A percentile compares a stretch with the other conserved stretches of the same genome.
Evolutionary conservation across 192 early-diverging fungal species (phyloP).

Genomic region (Gigaspora rosea): DNA sequence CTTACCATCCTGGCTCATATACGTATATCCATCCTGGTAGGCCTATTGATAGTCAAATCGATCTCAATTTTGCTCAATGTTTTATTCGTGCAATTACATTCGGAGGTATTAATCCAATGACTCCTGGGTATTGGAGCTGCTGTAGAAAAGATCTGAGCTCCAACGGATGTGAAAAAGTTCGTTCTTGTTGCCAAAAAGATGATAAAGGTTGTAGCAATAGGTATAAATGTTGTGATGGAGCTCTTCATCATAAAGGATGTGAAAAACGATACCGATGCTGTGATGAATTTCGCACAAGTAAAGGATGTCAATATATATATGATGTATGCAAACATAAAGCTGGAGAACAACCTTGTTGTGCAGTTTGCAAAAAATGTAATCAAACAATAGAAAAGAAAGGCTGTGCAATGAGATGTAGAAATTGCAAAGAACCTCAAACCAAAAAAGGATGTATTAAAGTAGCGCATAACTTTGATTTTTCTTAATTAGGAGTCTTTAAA

Average conservation of each 20-base stretch:
- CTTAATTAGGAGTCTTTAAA: no score
- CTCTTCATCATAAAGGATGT: not conserved
- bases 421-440: constrained; percentile 12
- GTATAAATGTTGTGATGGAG: not conserved
- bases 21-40: no score
- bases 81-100: no score
- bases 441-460: not conserved
- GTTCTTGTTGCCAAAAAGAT: not conserved
- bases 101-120: no score
- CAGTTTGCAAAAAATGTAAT: constrained; percentile 1
- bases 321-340: not conserved
- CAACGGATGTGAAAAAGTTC: no score
- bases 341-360: not conserved
- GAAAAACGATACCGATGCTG: not conserved
- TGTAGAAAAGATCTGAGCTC: no score
- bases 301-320: constrained; percentile 7
- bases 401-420: not conserved
- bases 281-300: not conserved
- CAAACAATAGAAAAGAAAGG: not conserved
- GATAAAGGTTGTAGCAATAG: not conserved
- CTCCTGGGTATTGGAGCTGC: no score
- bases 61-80: no score
- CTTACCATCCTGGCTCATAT: no score
- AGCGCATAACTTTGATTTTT: not conserved
- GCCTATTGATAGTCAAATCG: no score